phyloP scores from a whole-genome alignment of 441 rosid species.

The Manihot esculenta region DNA sequence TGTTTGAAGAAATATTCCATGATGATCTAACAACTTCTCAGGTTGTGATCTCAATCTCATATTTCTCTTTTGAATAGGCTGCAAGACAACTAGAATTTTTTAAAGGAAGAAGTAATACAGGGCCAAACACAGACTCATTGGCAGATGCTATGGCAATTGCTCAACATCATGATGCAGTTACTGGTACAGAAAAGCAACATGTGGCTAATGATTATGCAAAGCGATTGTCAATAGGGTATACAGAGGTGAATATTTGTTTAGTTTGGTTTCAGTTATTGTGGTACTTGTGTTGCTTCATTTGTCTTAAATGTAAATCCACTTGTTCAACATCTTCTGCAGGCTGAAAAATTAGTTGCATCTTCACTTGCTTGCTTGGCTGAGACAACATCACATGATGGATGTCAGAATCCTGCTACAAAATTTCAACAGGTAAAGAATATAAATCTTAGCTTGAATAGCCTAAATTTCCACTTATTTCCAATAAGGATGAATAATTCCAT shows the following conservation, averaged over 20 bases:
- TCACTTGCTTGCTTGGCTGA: constrained; percentile 77
- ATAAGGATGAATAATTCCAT: neutral
- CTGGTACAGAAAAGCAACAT: constrained; percentile 94
- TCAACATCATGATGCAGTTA: constrained; percentile 98
- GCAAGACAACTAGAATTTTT: constrained; percentile 94
- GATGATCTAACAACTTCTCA: constrained; percentile 9
- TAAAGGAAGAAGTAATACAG: constrained; percentile 63
- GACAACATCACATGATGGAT: constrained; percentile 35
- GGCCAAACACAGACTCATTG: constrained; percentile 78
- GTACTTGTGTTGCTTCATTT: constrained; percentile 16
- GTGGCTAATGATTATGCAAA: constrained; percentile 97
- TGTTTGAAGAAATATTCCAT: constrained; percentile 7
- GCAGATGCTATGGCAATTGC: constrained; percentile 96
- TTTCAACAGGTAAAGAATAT: constrained; percentile 69
- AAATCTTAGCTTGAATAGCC: constrained; percentile 1
- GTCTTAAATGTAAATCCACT: neutral
- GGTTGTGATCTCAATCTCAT: constrained; percentile 12
- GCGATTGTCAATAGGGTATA: constrained; percentile 85
- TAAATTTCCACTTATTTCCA: neutral
- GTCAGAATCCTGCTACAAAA: constrained; percentile 39
- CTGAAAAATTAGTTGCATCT: constrained; percentile 81
- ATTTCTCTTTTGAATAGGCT: constrained; percentile 50
- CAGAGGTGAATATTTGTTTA: constrained; percentile 52
- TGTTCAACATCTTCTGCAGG: constrained; percentile 47
- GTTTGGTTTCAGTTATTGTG: constrained; percentile 16